Conservation (phyloP, 2,329 filamentous ascomycete species). For the Aspergillus brasiliensis region DNA sequence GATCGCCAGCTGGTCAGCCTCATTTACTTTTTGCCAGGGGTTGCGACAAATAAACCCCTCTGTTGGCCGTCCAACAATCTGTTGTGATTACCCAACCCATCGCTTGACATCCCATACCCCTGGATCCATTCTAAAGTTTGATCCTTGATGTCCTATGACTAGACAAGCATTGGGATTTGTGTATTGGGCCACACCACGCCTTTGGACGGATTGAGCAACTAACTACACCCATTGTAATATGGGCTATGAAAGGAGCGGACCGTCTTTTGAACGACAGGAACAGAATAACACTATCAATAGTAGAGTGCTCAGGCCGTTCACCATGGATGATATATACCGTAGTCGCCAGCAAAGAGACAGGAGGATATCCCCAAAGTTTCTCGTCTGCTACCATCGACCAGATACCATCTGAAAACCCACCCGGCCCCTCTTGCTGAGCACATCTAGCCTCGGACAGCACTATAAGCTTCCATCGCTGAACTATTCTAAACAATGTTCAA, state of each 20-base stretch:
- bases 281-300: not conserved
- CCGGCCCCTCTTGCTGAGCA: not conserved
- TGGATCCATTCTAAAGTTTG: not conserved
- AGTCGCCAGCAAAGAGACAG: not conserved
- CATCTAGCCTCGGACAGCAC: not conserved
- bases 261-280: not conserved
- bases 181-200: not conserved
- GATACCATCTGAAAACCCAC: not conserved
- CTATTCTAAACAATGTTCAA: not conserved
- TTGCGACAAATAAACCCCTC: not conserved
- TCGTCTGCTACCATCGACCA: not conserved
- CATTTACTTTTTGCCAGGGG: not conserved
- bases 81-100: not conserved
- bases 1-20: not conserved
- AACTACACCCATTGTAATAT: not conserved
- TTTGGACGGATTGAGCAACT: not conserved
- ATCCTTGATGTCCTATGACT: not conserved
- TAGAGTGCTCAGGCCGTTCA: not conserved
- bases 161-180: not conserved
- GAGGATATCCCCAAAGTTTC: not conserved
- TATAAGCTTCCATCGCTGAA: not conserved
- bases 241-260: not conserved
- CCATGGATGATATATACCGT: not conserved
- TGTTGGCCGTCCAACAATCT: not conserved
- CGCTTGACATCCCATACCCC: not conserved